phyloP scores from a whole-genome alignment of 2,329 filamentous ascomycete species.

The Monosporascus cannonballus region DNA sequence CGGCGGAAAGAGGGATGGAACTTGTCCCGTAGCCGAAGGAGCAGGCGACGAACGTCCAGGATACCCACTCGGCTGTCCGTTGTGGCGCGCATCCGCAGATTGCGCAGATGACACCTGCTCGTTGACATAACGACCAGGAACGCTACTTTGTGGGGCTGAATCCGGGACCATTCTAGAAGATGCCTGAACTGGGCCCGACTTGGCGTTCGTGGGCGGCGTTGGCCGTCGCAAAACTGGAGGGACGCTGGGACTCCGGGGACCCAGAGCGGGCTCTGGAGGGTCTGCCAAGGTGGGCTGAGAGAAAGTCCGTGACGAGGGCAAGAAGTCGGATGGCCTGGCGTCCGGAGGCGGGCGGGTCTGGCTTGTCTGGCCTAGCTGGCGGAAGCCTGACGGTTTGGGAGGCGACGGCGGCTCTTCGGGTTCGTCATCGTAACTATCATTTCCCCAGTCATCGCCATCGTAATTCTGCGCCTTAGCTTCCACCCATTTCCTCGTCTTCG shows the following conservation, averaged over 20 bases:
- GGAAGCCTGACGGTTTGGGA: constrained; percentile 33
- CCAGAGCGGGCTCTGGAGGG: constrained; percentile 12
- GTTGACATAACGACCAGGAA: no score
- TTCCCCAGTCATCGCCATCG: constrained; percentile 91
- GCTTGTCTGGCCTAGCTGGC: constrained; percentile 33
- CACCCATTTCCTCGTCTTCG: constrained; percentile 92
- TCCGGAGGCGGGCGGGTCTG: constrained; percentile 14
- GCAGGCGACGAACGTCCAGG: constrained; percentile 10
- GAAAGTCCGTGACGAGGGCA: constrained; percentile 18
- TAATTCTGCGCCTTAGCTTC: constrained; percentile 83
- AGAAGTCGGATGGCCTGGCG: constrained; percentile 15
- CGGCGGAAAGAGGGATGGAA: constrained; percentile 44
- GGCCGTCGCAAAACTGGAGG: constrained; percentile 17
- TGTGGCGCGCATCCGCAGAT: no score
- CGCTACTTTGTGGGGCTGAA: no score
- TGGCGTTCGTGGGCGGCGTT: constrained; percentile 1
- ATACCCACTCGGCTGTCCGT: no score
- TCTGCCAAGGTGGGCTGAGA: constrained; percentile 15
- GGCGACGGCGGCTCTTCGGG: constrained; percentile 35
- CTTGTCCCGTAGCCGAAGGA: constrained; percentile 21
- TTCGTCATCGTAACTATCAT: constrained; percentile 58
- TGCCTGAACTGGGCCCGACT: no score
- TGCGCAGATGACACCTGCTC: no score
- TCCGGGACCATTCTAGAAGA: no score
- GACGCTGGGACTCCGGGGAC: constrained; percentile 18